Base-by-base conservation (phyloP, 768 basidiomycete genomes). In the Hortiboletus campestris region DNA sequence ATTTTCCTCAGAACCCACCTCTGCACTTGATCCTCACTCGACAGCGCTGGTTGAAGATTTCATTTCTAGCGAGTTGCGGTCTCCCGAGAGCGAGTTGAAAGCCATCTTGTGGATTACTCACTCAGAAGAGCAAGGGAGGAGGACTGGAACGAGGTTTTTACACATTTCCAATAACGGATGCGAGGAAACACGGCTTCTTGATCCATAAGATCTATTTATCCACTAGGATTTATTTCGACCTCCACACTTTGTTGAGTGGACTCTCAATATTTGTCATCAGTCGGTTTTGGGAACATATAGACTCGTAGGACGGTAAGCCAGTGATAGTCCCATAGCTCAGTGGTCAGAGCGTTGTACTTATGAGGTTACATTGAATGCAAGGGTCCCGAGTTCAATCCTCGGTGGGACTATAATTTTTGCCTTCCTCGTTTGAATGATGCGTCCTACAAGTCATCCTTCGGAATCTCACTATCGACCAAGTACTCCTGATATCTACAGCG, bases 21-120 rank as follows among this genome's bases (percentile, higher is more conserved):
- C 90, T 10, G 94, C 94, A 0, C 76, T 96, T 52, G 94, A 96
- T 69, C 75, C 83, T 16, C 79, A 80, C 32, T 81, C 86, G 1
- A 86, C 85, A 14, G 63, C 75, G 14, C 70, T 77, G 29, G 89
- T 96, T 2, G 94, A 96, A 67, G 72, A 78, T 43, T 80, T 75
- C 44, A 72, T 95, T 14, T 55, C 78, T 6, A 66, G 76, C 9
- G 78, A 85, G 51, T 67, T 94, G 35, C 78, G 68, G 39, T 75
- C 77, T 2, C 51, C 71, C 10, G 72, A 80, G 38, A 75, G 79
- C 20, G 72, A 74, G 34, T 70, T 91, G 49, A 89, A 89, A 66
- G 88, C 91, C 0, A 72, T 92, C 39, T 67, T 94, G 4, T 94
- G 92, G 92, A 91, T 94, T 56, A 94, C 93, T 0, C 92, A 94